Percentiles rank a stretch among this genome's conserved stretches.
These are phyloP conservation scores for Blakeslea trispora DNA, from an alignment of 371 early-diverging fungal genomes.

Conservation along the genomic window DNA sequence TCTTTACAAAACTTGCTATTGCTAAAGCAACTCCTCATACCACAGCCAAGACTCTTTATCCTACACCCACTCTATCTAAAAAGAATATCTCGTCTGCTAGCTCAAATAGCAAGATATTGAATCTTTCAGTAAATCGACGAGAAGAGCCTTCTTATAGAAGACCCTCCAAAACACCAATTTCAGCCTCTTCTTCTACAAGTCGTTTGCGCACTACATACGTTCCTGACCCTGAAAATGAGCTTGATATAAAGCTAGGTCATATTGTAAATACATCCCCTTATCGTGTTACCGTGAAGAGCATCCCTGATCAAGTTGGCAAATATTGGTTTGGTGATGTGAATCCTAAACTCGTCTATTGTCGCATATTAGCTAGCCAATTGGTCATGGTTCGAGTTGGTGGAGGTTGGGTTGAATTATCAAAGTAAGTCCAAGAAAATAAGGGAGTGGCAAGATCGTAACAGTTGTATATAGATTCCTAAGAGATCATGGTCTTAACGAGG, in stretches of 20 bases:
- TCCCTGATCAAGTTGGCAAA: conserved; percentile 55
- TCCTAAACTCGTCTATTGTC: conserved; percentile 48
- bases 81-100: neutral
- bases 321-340: conserved; percentile 72
- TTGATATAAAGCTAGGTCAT: conserved; percentile 42
- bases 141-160: neutral
- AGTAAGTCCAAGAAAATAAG: conserved; percentile 19
- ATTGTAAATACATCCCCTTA: conserved; percentile 55
- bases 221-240: conserved; percentile 32
- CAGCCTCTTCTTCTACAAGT: conserved; percentile 2
- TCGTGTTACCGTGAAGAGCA: conserved; percentile 33
- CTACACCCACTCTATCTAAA: conserved; percentile 6
- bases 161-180: conserved; percentile 10
- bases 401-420: conserved; percentile 76
- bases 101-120: neutral
- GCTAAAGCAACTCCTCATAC: conserved; percentile 23
- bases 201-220: conserved; percentile 9
- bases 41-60: conserved; percentile 4
- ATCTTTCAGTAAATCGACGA: neutral
- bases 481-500: conserved; percentile 35
- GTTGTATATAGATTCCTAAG: neutral
- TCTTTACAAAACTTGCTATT: conserved; percentile 49
- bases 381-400: conserved; percentile 86
- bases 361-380: conserved; percentile 64
- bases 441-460: neutral